Percentiles rank a stretch among this genome's conserved stretches.
These are phyloP conservation scores for Pseudomonodictys pantanalensis DNA, from an alignment of 495 filamentous ascomycete genomes.

Conservation along the genomic window DNA sequence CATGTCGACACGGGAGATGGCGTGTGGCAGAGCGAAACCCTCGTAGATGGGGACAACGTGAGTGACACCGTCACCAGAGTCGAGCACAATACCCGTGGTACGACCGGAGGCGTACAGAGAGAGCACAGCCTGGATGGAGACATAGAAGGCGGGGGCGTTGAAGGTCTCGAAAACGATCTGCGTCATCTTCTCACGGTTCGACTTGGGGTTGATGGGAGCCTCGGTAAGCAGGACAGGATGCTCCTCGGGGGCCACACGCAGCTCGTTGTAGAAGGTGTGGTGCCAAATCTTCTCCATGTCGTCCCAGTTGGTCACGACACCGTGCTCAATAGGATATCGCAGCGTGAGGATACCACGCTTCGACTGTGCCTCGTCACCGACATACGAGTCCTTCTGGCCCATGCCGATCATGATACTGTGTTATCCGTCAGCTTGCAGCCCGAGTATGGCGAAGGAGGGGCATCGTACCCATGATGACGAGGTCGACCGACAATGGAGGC, in stretches of 20 bases:
- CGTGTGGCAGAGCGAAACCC: slow-evolving; percentile 98
- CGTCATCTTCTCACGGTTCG: slow-evolving; percentile 99
- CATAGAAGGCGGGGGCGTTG: slow-evolving; percentile 99
- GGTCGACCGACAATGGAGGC: slow-evolving; percentile 99
- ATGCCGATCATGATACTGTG: slow-evolving; percentile 99
- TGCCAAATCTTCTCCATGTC: slow-evolving; percentile 99
- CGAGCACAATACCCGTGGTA: slow-evolving; percentile 99
- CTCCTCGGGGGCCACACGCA: slow-evolving; percentile 99
- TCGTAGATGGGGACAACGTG: slow-evolving; percentile 99
- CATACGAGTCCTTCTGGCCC: slow-evolving; percentile 99
- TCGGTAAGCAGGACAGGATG: slow-evolving; percentile 98
- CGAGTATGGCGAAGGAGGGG: slow-evolving; percentile 17
- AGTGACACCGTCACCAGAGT: slow-evolving; percentile 99
- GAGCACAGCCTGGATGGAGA: slow-evolving; percentile 98
- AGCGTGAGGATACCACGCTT: slow-evolving; percentile 99
- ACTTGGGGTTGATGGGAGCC: slow-evolving; percentile 99
- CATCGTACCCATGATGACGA: slow-evolving; percentile 96
- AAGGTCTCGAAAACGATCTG: slow-evolving; percentile 99
- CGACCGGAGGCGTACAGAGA: slow-evolving; percentile 99
- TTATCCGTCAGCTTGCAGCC: slow-evolving; percentile 17
- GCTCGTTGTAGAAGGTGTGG: slow-evolving; percentile 99
- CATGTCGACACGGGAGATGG: slow-evolving; percentile 99
- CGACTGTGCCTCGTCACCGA: slow-evolving; percentile 98
- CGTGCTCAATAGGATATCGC: slow-evolving; percentile 99
- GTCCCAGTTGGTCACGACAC: slow-evolving; percentile 99